A percentile compares a stretch with the other conserved stretches of the same genome.
phyloP scores from a whole-genome alignment of 75 land plant species.

The Azolla pinnata region DNA sequence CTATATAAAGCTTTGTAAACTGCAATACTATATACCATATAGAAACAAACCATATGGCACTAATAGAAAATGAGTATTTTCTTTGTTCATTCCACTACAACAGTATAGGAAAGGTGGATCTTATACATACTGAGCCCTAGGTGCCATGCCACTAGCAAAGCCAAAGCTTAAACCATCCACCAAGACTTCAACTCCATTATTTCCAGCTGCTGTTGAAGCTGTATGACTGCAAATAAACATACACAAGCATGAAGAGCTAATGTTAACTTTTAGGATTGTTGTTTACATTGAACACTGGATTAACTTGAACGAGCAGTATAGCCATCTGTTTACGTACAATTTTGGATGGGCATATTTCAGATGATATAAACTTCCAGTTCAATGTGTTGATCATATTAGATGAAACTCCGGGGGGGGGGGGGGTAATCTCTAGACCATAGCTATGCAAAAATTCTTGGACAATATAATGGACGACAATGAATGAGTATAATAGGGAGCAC shows the following conservation, averaged over 20 bases:
- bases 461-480: no score
- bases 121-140: conserved; percentile 12
- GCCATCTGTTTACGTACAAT: no score
- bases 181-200: conserved; percentile 13
- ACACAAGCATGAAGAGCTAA: no score
- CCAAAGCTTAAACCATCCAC: conserved; percentile 16
- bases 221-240: conserved; percentile 35
- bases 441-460: no score
- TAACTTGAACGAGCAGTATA: no score
- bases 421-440: no score
- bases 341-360: no score
- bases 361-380: no score
- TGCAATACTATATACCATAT: conserved; percentile 77
- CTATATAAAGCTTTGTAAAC: conserved; percentile 80
- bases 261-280: no score
- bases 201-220: conserved; percentile 55
- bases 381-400: no score
- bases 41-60: conserved; percentile 1
- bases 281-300: no score
- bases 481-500: not conserved
- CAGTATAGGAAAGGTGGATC: not conserved
- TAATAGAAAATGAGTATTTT: not conserved
- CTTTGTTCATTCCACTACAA: not conserved
- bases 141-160: conserved; percentile 25
- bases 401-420: no score